Conservation (phyloP, 805 yeast genomes). For the Allodekkera sacchari region DNA sequence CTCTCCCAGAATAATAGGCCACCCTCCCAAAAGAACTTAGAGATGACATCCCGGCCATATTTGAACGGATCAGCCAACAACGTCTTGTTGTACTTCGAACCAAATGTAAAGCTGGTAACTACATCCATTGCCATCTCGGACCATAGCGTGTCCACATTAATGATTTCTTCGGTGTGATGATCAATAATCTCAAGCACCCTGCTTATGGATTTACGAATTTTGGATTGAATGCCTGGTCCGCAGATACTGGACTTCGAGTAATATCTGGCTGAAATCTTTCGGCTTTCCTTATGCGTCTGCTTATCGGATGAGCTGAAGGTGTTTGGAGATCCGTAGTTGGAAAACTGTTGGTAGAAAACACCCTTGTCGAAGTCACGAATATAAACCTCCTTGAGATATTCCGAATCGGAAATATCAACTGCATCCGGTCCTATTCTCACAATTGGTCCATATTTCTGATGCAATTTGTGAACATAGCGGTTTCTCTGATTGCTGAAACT, state of each 20-base stretch:
- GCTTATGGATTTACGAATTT: constrained; percentile 26
- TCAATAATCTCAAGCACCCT: constrained; percentile 20
- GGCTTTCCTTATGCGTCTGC: constrained; percentile 35
- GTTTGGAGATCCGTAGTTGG: constrained; percentile 48
- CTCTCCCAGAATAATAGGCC: constrained; percentile 64
- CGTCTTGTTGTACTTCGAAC: constrained; percentile 37
- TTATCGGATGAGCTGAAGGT: constrained; percentile 50
- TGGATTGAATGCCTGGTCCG: constrained; percentile 23
- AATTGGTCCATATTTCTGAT: constrained; percentile 50
- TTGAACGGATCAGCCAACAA: constrained; percentile 31
- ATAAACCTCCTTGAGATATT: constrained; percentile 47
- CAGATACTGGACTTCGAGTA: constrained; percentile 38
- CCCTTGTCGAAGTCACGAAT: constrained; percentile 49
- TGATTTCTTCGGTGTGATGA: constrained; percentile 16
- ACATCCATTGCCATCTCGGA: constrained; percentile 69
- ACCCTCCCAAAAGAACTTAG: constrained; percentile 39
- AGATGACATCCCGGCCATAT: constrained; percentile 33
- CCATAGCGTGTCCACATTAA: constrained; percentile 57
- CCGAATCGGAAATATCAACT: constrained; percentile 46
- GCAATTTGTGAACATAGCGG: constrained; percentile 40
- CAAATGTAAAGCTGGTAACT: constrained; percentile 53
- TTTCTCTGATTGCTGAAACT: constrained; percentile 43
- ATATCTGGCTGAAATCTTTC: constrained; percentile 31
- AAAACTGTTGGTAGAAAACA: constrained; percentile 49
- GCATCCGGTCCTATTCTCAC: constrained; percentile 56